Evolutionary conservation across 495 filamentous ascomycete species (phyloP).

Genomic region (Apiosordaria backusii): DNA sequence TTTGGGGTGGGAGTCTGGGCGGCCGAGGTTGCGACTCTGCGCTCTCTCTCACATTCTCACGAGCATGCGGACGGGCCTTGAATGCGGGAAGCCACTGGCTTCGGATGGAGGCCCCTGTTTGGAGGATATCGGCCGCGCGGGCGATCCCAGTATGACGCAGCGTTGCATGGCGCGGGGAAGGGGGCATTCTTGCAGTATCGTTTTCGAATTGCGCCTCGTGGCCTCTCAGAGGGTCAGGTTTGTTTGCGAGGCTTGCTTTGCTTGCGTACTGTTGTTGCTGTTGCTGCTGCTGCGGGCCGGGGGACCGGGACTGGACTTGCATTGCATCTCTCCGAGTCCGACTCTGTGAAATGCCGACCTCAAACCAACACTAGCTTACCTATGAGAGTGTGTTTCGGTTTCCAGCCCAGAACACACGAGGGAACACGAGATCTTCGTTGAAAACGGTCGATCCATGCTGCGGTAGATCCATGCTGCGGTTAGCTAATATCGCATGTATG

Average conservation of each 20-base stretch:
- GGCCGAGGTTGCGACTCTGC: not conserved
- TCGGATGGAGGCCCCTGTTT: slow-evolving; percentile 5
- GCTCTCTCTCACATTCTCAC: not conserved
- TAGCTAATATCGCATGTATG: not conserved
- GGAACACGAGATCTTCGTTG: not conserved
- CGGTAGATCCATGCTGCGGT: not conserved
- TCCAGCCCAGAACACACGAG: not conserved
- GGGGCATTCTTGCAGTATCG: not conserved
- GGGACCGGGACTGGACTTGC: not conserved
- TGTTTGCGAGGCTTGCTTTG: not conserved
- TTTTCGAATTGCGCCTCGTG: not conserved
- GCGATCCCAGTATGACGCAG: slow-evolving; percentile 11
- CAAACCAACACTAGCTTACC: not conserved
- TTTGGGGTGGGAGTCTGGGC: not conserved
- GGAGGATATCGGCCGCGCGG: slow-evolving; percentile 2
- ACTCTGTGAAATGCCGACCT: not conserved
- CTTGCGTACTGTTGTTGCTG: not conserved
- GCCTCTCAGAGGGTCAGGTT: not conserved
- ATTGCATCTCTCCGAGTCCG: not conserved
- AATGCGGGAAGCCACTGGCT: not conserved
- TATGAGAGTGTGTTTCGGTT: not conserved
- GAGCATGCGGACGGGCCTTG: not conserved
- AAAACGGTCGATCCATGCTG: not conserved
- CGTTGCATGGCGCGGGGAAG: not conserved
- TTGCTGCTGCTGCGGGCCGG: not conserved